These are phyloP conservation scores for Cynara cardunculus DNA, from an alignment of 129 eudicot genomes.

Conservation along the genomic window DNA sequence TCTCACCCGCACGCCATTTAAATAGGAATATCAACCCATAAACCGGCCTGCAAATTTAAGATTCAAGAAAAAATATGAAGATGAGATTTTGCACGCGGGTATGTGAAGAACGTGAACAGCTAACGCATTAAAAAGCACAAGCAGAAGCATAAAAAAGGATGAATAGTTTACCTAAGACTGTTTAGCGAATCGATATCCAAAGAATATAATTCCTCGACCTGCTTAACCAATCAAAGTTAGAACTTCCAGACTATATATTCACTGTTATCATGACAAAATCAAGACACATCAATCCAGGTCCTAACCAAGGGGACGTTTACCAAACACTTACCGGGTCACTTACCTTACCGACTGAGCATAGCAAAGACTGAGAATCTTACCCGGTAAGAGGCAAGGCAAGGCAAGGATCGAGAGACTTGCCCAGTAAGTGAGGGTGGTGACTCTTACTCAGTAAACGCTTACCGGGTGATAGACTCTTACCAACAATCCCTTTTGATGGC, in stretches of 20 bases:
- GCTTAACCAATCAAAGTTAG: slow-evolving; percentile 22
- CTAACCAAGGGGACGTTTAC: neutral
- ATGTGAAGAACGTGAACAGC: neutral
- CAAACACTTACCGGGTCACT: neutral
- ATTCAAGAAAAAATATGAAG: slow-evolving; percentile 6
- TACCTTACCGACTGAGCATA: too few species aligned
- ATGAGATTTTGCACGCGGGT: neutral
- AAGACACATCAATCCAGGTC: neutral
- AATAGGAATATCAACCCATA: slow-evolving; percentile 90
- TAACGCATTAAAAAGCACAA: neutral
- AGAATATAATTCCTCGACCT: slow-evolving; percentile 98
- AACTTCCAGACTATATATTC: neutral
- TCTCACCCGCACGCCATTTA: slow-evolving; percentile 98
- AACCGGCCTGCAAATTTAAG: slow-evolving; percentile 59
- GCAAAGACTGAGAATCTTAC: neutral
- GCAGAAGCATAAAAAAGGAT: neutral
- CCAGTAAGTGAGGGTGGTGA: neutral
- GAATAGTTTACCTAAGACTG: slow-evolving; percentile 57
- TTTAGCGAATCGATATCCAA: slow-evolving; percentile 89
- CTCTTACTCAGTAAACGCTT: neutral
- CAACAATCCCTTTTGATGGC: too few species aligned
- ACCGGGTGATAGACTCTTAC: neutral
- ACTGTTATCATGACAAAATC: neutral
- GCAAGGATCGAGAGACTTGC: neutral
- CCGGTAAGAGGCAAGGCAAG: neutral